These are phyloP conservation scores for Nakazawaea peltata DNA, from an alignment of 805 yeast species.

Conservation along the genomic window DNA sequence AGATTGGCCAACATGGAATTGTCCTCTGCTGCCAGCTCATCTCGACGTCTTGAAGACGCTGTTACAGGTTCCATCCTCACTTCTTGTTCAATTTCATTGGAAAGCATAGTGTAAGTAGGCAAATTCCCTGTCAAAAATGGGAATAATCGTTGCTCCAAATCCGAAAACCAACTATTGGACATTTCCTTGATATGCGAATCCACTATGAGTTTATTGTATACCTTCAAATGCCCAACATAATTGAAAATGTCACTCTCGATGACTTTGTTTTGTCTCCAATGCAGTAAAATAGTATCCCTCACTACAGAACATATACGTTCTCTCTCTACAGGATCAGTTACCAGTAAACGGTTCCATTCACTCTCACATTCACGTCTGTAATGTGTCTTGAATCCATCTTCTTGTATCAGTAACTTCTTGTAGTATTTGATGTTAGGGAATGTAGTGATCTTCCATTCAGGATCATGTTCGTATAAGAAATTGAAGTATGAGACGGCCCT, in stretches of 20 bases:
- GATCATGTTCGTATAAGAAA: conserved; percentile 27
- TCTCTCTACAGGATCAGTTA: conserved; percentile 1
- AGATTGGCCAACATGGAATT: too few species aligned
- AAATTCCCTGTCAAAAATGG: conserved; percentile 5
- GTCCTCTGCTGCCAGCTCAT: too few species aligned
- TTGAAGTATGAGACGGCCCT: conserved; percentile 39
- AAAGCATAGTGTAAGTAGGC: neutral
- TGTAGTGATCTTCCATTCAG: conserved; percentile 29
- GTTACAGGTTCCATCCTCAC: too few species aligned
- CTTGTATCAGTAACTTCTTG: conserved; percentile 2
- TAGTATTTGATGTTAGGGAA: conserved; percentile 1
- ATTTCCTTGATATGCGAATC: conserved; percentile 3
- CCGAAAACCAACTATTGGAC: conserved; percentile 5
- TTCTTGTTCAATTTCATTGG: too few species aligned
- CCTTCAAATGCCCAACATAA: conserved; percentile 14
- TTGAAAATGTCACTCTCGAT: conserved; percentile 17
- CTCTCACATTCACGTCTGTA: conserved; percentile 17
- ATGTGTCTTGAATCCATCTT: conserved; percentile 10
- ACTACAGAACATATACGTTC: conserved; percentile 6
- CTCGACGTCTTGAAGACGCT: too few species aligned
- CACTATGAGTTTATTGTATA: conserved; percentile 18
- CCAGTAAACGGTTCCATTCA: conserved; percentile 11
- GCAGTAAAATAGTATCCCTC: conserved; percentile 12
- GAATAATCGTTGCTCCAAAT: conserved; percentile 12
- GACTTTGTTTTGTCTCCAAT: conserved; percentile 7